These are phyloP conservation scores for Termitomyces sp. DNA, from an alignment of 768 basidiomycete species.

Conservation along the genomic window DNA sequence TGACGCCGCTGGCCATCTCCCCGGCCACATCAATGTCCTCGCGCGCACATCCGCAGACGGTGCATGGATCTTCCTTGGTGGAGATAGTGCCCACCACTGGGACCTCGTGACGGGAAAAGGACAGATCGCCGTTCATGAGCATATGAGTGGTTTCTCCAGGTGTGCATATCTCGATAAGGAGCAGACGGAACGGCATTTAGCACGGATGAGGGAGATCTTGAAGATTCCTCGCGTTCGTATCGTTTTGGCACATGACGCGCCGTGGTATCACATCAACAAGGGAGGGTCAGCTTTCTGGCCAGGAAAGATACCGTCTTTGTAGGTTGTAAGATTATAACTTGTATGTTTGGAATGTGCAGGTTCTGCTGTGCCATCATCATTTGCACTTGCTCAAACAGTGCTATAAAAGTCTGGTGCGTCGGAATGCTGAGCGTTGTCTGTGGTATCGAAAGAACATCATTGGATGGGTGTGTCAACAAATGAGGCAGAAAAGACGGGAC, in stretches of 20 bases:
- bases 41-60: constrained; percentile 48
- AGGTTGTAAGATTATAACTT: not conserved
- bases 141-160: constrained; percentile 16
- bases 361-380: not conserved
- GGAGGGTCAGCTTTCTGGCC: constrained; percentile 32
- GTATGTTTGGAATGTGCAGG: not conserved
- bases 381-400: too few species aligned
- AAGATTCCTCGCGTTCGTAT: constrained; percentile 34
- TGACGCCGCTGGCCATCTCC: constrained; percentile 51
- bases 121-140: constrained; percentile 26
- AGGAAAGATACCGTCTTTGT: constrained; percentile 21
- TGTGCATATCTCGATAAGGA: constrained; percentile 42
- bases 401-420: not conserved
- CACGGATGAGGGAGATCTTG: constrained; percentile 25
- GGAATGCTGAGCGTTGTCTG: not conserved
- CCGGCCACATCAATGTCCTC: constrained; percentile 49
- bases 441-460: not conserved
- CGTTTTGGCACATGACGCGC: constrained; percentile 47
- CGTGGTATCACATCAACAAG: constrained; percentile 21
- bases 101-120: constrained; percentile 41
- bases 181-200: constrained; percentile 35
- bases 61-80: constrained; percentile 50
- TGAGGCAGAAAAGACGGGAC: too few species aligned
- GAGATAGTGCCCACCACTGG: constrained; percentile 53
- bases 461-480: not conserved